Evolutionary conservation across 1,284 basidiomycete species (phyloP), one percentile per base, ranked within the genome.

Genomic region (Fomitopsis pinicola): DNA sequence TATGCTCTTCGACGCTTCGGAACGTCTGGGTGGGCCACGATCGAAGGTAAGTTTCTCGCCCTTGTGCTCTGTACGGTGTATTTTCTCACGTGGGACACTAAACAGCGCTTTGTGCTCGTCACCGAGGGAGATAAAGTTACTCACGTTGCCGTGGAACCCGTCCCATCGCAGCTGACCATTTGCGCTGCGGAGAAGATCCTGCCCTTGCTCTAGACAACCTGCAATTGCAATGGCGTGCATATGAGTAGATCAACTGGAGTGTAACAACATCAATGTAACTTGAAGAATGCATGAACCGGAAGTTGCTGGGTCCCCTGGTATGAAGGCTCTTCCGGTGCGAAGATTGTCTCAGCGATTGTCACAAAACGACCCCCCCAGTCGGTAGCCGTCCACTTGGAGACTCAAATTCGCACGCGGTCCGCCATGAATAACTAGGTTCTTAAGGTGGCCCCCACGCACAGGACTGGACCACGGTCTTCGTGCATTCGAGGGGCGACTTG

Each of bases 1-100:
- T 7, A 77, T 91, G 61, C 70, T 85, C 58, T 85, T 89, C 64
- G 88, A 91, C 67, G 88, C 85, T 2, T 78, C 82, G 7, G 73
- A 76, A 2, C 68, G 84, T 33, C 81, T 93, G 30, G 90, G 89
- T 52, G 80, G 78, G 15, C 81, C 82, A 12, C 86, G 89, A 59
- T 78, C 88, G 44, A 87, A 89, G 82, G 88, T 87, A 61, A 50
- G 76, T 30, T 22, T 28, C 19, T 63, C 26, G 42, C n/a, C 40
- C 28, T 35, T 15, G 14, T 42, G 2, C 17, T 14, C n/a, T 36
- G 36, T 14, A 17, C 19, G 14, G 5, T 9, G 17, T 12, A 30
- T 33, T 22, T 44, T 22, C 50, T n/a, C 19, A n/a, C n/a, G 12
- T 38, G 26, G 12, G 28, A 10, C 57, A 52, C 52, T 45, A 28